These are phyloP conservation scores for Acer yangbiense DNA, from an alignment of 345 rosid genomes.

Conservation along the genomic window DNA sequence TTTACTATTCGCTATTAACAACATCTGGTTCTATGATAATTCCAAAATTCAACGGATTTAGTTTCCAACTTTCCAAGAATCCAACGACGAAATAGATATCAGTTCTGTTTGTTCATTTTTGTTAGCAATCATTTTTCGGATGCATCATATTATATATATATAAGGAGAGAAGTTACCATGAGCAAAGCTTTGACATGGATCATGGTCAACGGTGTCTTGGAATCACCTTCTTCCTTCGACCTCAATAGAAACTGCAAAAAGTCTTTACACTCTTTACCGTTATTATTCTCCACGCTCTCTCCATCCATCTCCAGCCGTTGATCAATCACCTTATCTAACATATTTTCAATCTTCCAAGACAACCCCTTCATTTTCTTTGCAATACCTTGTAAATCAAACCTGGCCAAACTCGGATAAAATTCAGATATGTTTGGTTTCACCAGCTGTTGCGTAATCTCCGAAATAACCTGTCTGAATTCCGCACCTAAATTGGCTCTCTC, in stretches of 20 bases:
- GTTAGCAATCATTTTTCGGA: too few relatives aligned
- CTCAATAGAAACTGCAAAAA: conserved; percentile 57
- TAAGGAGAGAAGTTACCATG: background rate
- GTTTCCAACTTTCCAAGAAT: too few relatives aligned
- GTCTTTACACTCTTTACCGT: conserved; percentile 13
- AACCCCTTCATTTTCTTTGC: conserved; percentile 31
- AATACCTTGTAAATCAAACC: conserved; percentile 63
- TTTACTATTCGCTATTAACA: too few relatives aligned
- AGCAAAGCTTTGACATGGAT: background rate
- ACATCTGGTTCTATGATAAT: too few relatives aligned
- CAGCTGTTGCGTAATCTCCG: conserved; percentile 35
- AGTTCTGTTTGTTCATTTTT: too few relatives aligned
- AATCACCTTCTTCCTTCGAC: conserved; percentile 35
- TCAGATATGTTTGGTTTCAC: conserved; percentile 57
- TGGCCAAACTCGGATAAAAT: conserved; percentile 51
- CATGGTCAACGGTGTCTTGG: conserved; percentile 34
- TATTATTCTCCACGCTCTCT: background rate
- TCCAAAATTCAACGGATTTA: too few relatives aligned
- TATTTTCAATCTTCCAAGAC: conserved; percentile 34
- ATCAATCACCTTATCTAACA: conserved; percentile 44
- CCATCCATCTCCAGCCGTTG: conserved; percentile 24
- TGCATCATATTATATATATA: too few relatives aligned
- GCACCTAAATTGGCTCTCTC: conserved; percentile 36
- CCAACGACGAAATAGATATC: too few relatives aligned
- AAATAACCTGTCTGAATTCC: conserved; percentile 32